Evolutionary conservation across 2,329 filamentous ascomycete genomes (phyloP).

Genomic region (Sporothrix globosa): DNA sequence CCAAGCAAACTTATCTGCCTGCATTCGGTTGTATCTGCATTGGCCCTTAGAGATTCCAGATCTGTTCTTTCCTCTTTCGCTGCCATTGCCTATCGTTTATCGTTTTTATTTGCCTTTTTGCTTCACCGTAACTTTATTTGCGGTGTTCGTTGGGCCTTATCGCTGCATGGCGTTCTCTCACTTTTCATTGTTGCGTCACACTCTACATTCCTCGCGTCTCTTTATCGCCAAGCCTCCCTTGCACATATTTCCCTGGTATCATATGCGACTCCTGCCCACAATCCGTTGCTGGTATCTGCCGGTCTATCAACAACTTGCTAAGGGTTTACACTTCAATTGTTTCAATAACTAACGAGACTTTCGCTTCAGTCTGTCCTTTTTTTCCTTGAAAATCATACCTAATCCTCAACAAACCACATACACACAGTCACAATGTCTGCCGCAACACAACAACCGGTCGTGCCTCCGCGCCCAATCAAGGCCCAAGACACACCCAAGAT

Average conservation of each 20-base stretch:
- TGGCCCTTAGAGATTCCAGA: slow-evolving; percentile 16
- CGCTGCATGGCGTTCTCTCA: background rate
- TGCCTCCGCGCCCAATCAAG: slow-evolving; percentile 61
- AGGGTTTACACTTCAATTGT: background rate
- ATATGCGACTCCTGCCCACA: background rate
- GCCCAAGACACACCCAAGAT: slow-evolving; percentile 66
- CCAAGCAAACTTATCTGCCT: slow-evolving; percentile 25
- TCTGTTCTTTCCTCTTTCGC: background rate
- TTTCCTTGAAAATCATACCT: background rate
- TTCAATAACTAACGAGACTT: background rate
- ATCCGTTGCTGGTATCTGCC: background rate
- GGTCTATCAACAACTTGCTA: too few species aligned
- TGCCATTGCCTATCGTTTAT: background rate
- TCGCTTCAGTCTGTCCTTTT: background rate
- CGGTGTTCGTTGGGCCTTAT: slow-evolving; percentile 4
- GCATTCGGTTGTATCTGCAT: slow-evolving; percentile 10
- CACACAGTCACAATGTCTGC: slow-evolving; percentile 51
- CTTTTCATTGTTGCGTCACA: background rate
- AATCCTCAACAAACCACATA: slow-evolving; percentile 10
- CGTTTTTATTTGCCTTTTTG: background rate
- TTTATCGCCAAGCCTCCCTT: background rate
- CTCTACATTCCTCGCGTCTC: background rate
- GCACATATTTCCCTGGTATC: slow-evolving; percentile 3
- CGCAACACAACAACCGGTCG: slow-evolving; percentile 54
- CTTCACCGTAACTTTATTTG: slow-evolving; percentile 24